Base-by-base conservation (phyloP, 257 asterid genomes). In the Plantago elongata region DNA sequence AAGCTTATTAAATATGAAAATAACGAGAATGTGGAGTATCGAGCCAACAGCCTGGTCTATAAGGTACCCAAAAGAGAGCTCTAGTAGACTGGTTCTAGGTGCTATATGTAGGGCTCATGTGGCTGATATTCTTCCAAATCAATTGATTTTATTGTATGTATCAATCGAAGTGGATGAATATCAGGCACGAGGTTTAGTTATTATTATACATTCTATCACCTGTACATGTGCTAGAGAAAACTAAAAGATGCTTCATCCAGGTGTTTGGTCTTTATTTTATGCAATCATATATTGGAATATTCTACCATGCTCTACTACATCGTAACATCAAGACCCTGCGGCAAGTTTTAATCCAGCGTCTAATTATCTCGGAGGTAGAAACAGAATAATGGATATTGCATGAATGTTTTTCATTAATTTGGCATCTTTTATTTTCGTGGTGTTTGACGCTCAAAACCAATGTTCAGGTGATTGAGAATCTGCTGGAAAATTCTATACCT, bases 191-290 rank as follows among this genome's bases (percentile, higher is more conserved):
- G 5, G 40, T 34, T 34, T 34, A 1, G 40, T 34, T 52, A 18
- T 22, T 18, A 10, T 37, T 52, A 9, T 51, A 16, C 10, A 2
- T 18, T 51, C 37, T 5, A 15, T 37, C 29, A 47, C 43, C 47
- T 12, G 22, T 54, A 30, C 10, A 48, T 9, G 12, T 27, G 55
- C 40, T 44, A 8, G 45, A 0, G 9, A n/a, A 42, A 66, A 46
- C 45, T 59, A 43, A 59, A 15, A 13, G 45, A 68, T 56, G 13
- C 30, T 56, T 65, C 61, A 52, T 46, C 66, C 85, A 93, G 97
- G 99, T 92, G 15, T 92, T 92, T 67, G 99, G 96, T 30, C 94
- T 92, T 60, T 89, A 92, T 66, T 92, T 92, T 80, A 89, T 93
- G 99, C 99, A 93, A 67, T 70, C 97, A 13, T 93, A 93, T 66